phyloP scores from a whole-genome alignment of 495 filamentous ascomycete genomes.

The Hypoxylon intermedium region DNA sequence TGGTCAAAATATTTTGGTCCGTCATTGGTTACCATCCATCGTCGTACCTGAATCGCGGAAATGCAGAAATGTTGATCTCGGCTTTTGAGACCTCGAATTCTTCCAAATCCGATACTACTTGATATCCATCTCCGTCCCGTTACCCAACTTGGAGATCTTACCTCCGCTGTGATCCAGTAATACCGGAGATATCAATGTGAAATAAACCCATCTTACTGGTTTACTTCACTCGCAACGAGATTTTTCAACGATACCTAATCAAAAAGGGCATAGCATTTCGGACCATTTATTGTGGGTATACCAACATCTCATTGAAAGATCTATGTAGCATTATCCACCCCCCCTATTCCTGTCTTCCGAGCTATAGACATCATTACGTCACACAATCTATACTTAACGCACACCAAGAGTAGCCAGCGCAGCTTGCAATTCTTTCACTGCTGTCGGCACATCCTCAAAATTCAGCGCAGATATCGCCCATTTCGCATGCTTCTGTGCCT shows the following conservation, averaged over 20 bases:
- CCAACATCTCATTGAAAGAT: too few relatives aligned
- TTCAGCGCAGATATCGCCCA: slow-evolving; percentile 97
- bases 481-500: slow-evolving; percentile 92
- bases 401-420: slow-evolving; percentile 75
- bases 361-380: background rate
- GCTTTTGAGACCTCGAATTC: slow-evolving; percentile 6
- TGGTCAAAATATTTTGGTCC: too few relatives aligned
- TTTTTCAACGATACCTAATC: too few relatives aligned
- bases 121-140: background rate
- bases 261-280: too few relatives aligned
- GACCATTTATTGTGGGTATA: background rate
- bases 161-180: background rate
- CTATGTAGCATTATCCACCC: background rate
- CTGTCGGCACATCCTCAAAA: slow-evolving; percentile 94
- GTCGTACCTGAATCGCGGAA: too few relatives aligned
- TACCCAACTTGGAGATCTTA: background rate
- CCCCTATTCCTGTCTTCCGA: background rate
- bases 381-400: slow-evolving; percentile 19
- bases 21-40: too few relatives aligned
- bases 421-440: slow-evolving; percentile 79
- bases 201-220: too few relatives aligned
- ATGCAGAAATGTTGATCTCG: background rate
- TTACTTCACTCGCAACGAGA: too few relatives aligned
- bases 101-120: slow-evolving; percentile 18
- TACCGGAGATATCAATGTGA: background rate